Base-by-base conservation (phyloP, 2,329 filamentous ascomycete genomes). In the Phoma sp. region DNA sequence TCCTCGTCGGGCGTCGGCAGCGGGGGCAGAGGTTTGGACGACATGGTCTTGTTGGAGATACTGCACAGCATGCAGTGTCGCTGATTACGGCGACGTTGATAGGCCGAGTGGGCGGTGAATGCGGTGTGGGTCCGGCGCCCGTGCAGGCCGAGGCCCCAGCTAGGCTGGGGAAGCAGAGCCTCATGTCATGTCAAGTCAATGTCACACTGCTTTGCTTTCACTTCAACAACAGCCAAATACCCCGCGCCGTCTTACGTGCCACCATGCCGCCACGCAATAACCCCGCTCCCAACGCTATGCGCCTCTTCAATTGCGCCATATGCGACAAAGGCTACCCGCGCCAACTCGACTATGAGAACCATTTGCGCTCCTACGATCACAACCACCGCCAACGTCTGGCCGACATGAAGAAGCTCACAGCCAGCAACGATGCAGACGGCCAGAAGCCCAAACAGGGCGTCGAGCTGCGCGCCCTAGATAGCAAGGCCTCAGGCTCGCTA, bases 271-370 rank as follows among this genome's bases (percentile, higher is more conserved):
- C 75, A 65, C 69, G 82, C 68, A 72, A 71, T 33, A 64, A 66
- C 11, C 86, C 83, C 29, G 54, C 67, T 33, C 61, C 65, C 52
- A 80, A 67, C 25, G 81, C 70, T 8, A 62, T 70, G 48, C 66
- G 66, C 45, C 56, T 65, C 55, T 74, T 74, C 65, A 66, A 66
- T 47, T 74, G 86, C 79, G 85, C 87, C 36, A 85, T 98, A 49
- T 98, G 95, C 80, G 64, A 89, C 60, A 98, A 98, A 78, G 93
- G 93, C 66, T 99, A 98, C 77, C 87, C 88, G 1, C 91, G 95
- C 51, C 93, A 96, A 83, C 93, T 96, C 71, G 93, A 98, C 74
- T 97, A 96, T 74, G 93, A 98, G 76, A 89, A 93, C 7, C 95
- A 99, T 74, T 90, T 97, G 52, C 87, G 87, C 60, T 95, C 90